These are phyloP conservation scores for Penicillium bialowiezense DNA, from an alignment of 495 filamentous ascomycete species.

Conservation along the genomic window DNA sequence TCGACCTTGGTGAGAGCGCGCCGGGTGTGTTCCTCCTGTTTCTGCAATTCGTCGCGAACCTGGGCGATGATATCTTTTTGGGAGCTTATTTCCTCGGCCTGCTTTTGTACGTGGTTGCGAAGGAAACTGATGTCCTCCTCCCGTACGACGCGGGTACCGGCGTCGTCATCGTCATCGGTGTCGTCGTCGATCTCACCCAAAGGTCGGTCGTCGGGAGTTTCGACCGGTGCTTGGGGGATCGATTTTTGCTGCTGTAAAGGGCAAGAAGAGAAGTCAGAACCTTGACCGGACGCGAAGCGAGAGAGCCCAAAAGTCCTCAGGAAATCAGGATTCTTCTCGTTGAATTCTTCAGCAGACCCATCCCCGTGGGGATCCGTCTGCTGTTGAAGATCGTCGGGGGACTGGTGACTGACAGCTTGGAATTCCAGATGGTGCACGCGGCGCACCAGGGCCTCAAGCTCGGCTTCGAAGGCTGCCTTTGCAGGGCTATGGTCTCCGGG, in stretches of 20 bases:
- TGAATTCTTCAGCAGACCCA: constrained; percentile 51
- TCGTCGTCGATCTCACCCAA: constrained; percentile 40
- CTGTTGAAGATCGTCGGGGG: constrained; percentile 51
- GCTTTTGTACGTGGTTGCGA: constrained; percentile 72
- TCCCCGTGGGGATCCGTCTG: constrained; percentile 37
- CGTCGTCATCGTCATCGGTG: constrained; percentile 41
- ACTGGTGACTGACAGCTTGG: constrained; percentile 57
- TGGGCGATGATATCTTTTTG: constrained; percentile 68
- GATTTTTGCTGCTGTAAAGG: constrained; percentile 39
- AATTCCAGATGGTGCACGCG: constrained; percentile 68
- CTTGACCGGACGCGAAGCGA: constrained; percentile 36
- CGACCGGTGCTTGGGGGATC: constrained; percentile 23
- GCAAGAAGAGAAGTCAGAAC: constrained; percentile 41
- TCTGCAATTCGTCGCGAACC: constrained; percentile 62
- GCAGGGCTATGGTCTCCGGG: constrained; percentile 62
- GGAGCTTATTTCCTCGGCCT: constrained; percentile 71
- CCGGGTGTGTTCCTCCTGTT: constrained; percentile 60
- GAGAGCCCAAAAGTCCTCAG: constrained; percentile 40
- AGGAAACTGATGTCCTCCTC: constrained; percentile 70
- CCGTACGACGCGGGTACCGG: constrained; percentile 47
- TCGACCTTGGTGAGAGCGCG: constrained; percentile 56
- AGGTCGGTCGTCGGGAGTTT: constrained; percentile 26
- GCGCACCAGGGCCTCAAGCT: constrained; percentile 64
- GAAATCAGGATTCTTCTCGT: constrained; percentile 36
- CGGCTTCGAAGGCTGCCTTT: constrained; percentile 67